Evolutionary conservation across 805 yeast species (phyloP).

Genomic region (Priceomyces fermenticarens): DNA sequence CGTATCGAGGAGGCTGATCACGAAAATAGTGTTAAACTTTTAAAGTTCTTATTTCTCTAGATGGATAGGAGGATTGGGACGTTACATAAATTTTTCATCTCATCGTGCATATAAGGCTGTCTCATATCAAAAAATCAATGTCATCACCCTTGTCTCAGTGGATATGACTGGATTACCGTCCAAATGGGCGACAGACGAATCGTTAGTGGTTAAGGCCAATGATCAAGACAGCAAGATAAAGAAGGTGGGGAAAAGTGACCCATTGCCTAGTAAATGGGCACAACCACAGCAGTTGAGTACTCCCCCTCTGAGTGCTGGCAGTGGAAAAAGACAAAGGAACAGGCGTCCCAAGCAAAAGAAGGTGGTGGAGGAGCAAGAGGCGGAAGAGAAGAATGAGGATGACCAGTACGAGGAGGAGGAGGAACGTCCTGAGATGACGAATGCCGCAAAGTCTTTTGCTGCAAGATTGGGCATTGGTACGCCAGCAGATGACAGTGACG

Average conservation of each 20-base stretch:
- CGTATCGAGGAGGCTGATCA: no score
- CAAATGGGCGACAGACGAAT: slow-evolving; percentile 36
- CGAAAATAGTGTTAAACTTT: no score
- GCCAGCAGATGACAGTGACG: slow-evolving; percentile 5
- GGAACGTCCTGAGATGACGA: slow-evolving; percentile 23
- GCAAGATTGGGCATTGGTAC: slow-evolving; percentile 22
- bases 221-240: slow-evolving; percentile 15
- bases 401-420: slow-evolving; percentile 5
- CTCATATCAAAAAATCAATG: no score
- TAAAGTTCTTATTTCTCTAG: no score
- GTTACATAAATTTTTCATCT: no score
- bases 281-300: neutral
- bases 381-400: slow-evolving; percentile 10
- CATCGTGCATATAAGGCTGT: no score
- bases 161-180: slow-evolving; percentile 18
- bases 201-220: slow-evolving; percentile 22
- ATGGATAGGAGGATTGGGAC: no score
- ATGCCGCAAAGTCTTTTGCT: slow-evolving; percentile 32
- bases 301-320: neutral
- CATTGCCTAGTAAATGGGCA: slow-evolving; percentile 37
- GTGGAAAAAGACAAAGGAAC: neutral
- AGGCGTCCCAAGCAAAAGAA: neutral
- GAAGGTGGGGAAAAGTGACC: slow-evolving; percentile 9
- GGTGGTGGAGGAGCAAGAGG: slow-evolving; percentile 1
- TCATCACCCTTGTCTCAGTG: no score